A percentile compares a stretch with the other conserved stretches of the same genome.
These are phyloP conservation scores for Arabidopsis hybrid DNA, from an alignment of 441 rosid species.

Conservation along the genomic window DNA sequence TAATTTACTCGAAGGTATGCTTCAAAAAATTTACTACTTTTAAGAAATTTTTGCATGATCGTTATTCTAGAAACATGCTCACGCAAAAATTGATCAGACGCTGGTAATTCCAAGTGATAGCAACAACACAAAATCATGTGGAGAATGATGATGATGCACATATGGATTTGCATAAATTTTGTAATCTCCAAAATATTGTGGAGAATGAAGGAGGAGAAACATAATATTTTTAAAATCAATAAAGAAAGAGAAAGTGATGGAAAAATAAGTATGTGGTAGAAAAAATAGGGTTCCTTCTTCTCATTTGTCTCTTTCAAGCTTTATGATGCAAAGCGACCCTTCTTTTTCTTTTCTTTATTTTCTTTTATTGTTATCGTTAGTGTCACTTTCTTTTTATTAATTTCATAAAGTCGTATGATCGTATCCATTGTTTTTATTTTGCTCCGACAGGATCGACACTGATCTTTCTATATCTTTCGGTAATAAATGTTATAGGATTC, in stretches of 20 bases:
- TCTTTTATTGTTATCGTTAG: conserved; percentile 26
- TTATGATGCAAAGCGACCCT: conserved; percentile 47
- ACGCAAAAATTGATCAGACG: background rate
- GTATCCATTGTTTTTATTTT: conserved; percentile 44
- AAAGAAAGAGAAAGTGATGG: conserved; percentile 42
- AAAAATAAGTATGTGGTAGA: conserved; percentile 59
- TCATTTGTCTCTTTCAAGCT: conserved; percentile 61
- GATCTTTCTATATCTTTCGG: conserved; percentile 41
- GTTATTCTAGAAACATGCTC: background rate
- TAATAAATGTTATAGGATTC: conserved; percentile 42
- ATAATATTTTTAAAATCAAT: background rate
- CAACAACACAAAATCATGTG: conserved; percentile 11
- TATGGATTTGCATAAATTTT: conserved; percentile 11
- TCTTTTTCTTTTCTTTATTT: conserved; percentile 31
- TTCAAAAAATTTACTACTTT: background rate
- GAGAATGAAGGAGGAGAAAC: background rate
- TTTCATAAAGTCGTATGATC: conserved; percentile 47
- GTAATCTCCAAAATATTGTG: background rate
- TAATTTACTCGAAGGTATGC: background rate
- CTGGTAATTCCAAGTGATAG: conserved; percentile 1
- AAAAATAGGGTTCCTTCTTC: conserved; percentile 51
- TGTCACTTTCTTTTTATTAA: conserved; percentile 39
- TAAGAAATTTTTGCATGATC: background rate
- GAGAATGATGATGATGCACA: conserved; percentile 17
- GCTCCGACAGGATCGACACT: conserved; percentile 44